Conservation (phyloP, 768 basidiomycete species). For the Leucosporidium scottii region DNA sequence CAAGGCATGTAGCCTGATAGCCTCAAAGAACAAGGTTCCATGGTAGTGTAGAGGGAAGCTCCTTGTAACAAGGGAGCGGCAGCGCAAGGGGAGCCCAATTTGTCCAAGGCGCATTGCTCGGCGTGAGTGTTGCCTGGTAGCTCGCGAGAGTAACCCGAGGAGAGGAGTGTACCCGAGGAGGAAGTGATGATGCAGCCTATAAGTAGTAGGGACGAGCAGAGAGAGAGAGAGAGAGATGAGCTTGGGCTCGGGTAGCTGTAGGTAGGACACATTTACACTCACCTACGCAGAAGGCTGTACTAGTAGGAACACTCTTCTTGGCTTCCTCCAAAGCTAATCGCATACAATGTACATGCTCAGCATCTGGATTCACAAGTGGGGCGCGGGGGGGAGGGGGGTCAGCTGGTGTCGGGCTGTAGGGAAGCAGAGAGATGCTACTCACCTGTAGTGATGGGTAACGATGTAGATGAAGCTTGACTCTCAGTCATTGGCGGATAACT, state of each 20-base stretch:
- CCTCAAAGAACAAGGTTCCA: conserved; percentile 90
- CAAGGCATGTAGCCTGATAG: conserved; percentile 82
- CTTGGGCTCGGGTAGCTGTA: conserved; percentile 52
- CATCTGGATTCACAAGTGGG: conserved; percentile 19
- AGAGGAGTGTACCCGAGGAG: conserved; percentile 46
- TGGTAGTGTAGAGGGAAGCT: conserved; percentile 81
- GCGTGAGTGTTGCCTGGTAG: conserved; percentile 92
- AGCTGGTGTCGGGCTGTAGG: neutral
- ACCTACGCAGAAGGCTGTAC: conserved; percentile 86
- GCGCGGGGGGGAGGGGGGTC: too few species aligned
- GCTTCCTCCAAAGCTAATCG: conserved; percentile 65
- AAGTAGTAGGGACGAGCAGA: too few species aligned
- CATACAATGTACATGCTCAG: conserved; percentile 48
- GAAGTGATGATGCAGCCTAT: conserved; percentile 1
- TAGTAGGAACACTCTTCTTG: conserved; percentile 57
- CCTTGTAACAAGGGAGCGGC: conserved; percentile 47
- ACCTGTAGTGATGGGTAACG: neutral
- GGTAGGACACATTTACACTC: too few species aligned
- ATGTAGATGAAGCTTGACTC: neutral
- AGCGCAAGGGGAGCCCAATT: conserved; percentile 46
- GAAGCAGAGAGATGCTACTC: neutral
- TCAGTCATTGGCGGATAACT: neutral
- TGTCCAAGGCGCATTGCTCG: conserved; percentile 84
- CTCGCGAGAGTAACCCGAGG: conserved; percentile 84
- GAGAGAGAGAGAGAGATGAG: neutral